Evolutionary conservation across 169 alveolate genomes (phyloP).

Genomic region (Theileria sp.): DNA sequence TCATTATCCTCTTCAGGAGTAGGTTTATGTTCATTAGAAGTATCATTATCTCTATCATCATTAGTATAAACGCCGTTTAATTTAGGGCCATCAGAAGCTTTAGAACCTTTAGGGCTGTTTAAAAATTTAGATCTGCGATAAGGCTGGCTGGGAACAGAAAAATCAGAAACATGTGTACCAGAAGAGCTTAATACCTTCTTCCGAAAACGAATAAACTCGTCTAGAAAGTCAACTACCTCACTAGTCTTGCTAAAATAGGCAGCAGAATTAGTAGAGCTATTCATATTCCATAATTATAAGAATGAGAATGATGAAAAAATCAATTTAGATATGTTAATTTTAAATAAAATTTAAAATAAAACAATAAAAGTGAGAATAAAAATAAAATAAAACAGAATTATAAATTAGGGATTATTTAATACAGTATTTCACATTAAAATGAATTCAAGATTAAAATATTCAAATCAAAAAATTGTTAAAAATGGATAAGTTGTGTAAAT

Average conservation of each 20-base stretch:
- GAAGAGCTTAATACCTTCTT: constrained; percentile 5
- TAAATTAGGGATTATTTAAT: neutral
- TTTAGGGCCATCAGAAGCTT: neutral
- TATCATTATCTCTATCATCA: neutral
- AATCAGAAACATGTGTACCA: neutral
- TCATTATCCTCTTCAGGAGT: neutral
- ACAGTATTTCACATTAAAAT: neutral
- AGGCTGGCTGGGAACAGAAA: neutral
- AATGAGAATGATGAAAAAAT: no score
- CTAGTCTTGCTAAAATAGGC: constrained; percentile 46
- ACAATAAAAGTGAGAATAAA: no score
- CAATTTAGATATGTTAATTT: neutral
- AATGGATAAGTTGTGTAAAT: neutral
- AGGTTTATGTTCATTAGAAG: neutral
- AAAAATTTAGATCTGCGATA: constrained; percentile 34
- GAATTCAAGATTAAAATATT: neutral
- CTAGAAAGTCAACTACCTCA: constrained; percentile 57
- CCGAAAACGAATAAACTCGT: constrained; percentile 36
- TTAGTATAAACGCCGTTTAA: neutral
- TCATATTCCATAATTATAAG: constrained; percentile 17
- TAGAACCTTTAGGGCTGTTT: neutral
- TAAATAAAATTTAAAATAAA: no score
- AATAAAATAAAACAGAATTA: no score
- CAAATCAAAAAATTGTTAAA: neutral
- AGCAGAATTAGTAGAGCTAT: constrained; percentile 35